Conservation (phyloP, 495 filamentous ascomycete genomes). For the Xylaria sp. region DNA sequence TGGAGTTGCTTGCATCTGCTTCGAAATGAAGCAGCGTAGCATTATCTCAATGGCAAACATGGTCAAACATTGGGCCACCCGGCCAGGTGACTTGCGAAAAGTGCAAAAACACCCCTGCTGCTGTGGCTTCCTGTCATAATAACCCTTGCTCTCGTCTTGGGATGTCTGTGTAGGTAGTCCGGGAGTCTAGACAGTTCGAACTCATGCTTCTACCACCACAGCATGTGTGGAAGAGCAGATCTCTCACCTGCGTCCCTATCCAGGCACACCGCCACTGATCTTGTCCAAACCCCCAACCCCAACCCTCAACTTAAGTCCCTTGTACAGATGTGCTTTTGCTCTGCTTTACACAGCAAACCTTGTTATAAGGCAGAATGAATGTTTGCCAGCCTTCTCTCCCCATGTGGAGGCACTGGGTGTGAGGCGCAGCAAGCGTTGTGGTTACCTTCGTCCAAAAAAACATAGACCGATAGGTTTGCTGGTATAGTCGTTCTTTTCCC, state of each 20-base stretch:
- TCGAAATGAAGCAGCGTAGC: background rate
- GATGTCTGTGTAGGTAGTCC: background rate
- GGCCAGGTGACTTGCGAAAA: conserved; percentile 5
- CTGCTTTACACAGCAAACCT: conserved; percentile 3
- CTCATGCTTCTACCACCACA: background rate
- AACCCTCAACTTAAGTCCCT: conserved; percentile 18
- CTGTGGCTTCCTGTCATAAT: conserved; percentile 6
- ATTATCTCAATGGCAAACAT: background rate
- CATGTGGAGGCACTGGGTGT: background rate
- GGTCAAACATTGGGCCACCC: background rate
- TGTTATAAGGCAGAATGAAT: conserved; percentile 9
- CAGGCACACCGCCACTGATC: conserved; percentile 2
- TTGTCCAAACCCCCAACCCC: background rate
- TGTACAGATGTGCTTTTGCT: background rate
- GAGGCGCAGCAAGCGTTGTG: conserved; percentile 15
- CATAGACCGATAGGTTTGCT: conserved; percentile 13
- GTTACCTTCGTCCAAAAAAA: background rate
- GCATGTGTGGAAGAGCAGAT: background rate
- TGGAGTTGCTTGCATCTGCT: background rate
- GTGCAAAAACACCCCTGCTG: conserved; percentile 17
- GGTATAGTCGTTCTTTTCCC: background rate
- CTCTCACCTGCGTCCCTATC: background rate
- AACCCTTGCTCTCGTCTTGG: conserved; percentile 6
- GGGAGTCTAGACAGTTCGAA: background rate
- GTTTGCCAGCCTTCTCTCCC: background rate